Evolutionary conservation across 257 asterid genomes (phyloP).

Genomic region (Solanum virginianum): DNA sequence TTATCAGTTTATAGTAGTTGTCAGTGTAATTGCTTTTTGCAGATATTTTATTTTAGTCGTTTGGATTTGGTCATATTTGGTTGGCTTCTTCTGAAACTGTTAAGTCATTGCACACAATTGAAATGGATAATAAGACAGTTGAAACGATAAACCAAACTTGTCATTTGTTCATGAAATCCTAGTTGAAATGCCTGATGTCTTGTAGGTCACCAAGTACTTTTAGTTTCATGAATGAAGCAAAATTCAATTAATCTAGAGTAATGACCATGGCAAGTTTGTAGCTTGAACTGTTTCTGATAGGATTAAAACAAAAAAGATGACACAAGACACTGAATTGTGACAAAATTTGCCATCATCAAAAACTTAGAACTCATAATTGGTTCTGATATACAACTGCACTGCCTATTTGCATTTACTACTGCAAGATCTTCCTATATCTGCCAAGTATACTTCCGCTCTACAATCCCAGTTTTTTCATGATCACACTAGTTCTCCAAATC

Average conservation of each 20-base stretch:
- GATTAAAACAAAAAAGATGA: neutral
- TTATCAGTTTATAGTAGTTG: neutral
- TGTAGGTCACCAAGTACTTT: neutral
- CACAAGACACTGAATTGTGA: neutral
- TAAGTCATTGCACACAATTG: neutral
- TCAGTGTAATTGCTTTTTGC: neutral
- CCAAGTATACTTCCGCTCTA: neutral
- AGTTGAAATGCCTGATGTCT: neutral
- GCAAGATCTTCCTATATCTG: constrained; percentile 9
- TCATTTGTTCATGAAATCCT: neutral
- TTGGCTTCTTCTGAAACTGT: neutral
- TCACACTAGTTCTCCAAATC: neutral
- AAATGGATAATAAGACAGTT: neutral
- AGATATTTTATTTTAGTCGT: neutral
- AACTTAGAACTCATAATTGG: neutral
- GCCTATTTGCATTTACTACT: neutral
- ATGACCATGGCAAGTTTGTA: neutral
- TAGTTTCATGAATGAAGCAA: neutral
- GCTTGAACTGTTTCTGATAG: neutral
- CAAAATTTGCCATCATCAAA: neutral
- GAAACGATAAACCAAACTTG: neutral
- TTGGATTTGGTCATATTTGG: neutral
- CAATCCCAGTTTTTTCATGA: neutral
- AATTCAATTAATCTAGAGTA: neutral
- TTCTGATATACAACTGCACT: neutral